phyloP scores from a whole-genome alignment of 306 rosid species.

The Rubus idaeus region DNA sequence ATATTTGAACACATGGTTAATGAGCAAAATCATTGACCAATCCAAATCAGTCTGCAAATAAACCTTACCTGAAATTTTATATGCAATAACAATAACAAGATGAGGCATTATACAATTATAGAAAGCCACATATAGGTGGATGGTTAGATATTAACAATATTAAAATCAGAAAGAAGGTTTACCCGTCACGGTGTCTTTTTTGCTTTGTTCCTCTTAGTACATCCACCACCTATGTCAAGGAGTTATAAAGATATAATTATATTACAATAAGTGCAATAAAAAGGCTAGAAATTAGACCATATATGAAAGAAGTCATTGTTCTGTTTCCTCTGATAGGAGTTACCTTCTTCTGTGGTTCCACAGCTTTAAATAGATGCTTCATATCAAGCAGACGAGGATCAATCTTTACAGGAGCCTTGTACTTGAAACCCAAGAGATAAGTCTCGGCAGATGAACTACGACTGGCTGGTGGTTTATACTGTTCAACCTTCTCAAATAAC shows the following conservation, averaged over 20 bases:
- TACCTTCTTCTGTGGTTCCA: conserved; percentile 78
- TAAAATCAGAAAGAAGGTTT: conserved; percentile 22
- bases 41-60: not conserved
- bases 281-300: not conserved
- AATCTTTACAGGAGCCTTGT: conserved; percentile 90
- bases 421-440: conserved; percentile 74
- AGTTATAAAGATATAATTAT: conserved; percentile 12
- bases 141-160: not conserved
- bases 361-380: conserved; percentile 71
- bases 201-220: conserved; percentile 83
- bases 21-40: not conserved
- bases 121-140: not conserved
- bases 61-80: not conserved
- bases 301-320: not conserved
- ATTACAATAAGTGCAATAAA: not conserved
- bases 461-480: conserved; percentile 86
- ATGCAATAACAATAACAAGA: not conserved
- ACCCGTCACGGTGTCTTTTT: conserved; percentile 96
- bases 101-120: not conserved
- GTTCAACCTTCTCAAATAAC: conserved; percentile 95
- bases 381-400: conserved; percentile 94
- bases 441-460: conserved; percentile 94
- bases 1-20: not conserved
- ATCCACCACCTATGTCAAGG: conserved; percentile 67
- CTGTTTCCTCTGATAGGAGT: conserved; percentile 3